Percentiles rank a stretch among this genome's conserved stretches.
Conservation (phyloP, 75 land plant genomes). For the Adiantum capillusveneris region DNA sequence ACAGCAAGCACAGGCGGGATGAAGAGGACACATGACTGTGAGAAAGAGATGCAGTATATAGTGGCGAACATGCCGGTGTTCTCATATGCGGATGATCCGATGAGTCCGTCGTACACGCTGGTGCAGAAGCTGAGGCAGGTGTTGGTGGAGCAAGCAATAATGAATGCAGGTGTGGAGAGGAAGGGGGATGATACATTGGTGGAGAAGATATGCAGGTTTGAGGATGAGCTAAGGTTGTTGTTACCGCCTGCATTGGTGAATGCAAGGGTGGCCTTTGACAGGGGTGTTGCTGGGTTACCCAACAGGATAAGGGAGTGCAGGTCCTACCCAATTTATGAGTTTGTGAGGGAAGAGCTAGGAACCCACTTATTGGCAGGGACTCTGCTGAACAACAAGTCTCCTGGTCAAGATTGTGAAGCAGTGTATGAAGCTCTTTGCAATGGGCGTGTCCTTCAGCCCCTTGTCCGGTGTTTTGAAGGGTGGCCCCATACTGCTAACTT, state of each 20-base stretch:
- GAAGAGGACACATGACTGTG: slow-evolving; percentile 39
- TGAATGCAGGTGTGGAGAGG: slow-evolving; percentile 30
- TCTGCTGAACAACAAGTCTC: slow-evolving; percentile 35
- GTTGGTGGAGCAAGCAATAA: slow-evolving; percentile 54
- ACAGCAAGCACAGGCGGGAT: too few relatives aligned
- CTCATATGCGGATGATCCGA: slow-evolving; percentile 50
- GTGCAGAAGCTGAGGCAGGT: slow-evolving; percentile 57
- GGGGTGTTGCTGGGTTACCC: slow-evolving; percentile 30
- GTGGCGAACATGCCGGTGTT: slow-evolving; percentile 51
- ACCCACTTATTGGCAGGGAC: slow-evolving; percentile 51
- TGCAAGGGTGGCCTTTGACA: slow-evolving; percentile 39
- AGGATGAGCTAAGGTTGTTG: slow-evolving; percentile 55
- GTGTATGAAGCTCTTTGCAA: slow-evolving; percentile 61
- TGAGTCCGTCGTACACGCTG: slow-evolving; percentile 41
- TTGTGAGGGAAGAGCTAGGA: slow-evolving; percentile 51
- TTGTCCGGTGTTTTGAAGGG: slow-evolving; percentile 59
- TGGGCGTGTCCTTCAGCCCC: slow-evolving; percentile 57
- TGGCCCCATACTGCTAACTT: slow-evolving; percentile 28
- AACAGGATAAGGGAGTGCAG: slow-evolving; percentile 75
- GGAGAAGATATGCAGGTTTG: slow-evolving; percentile 52
- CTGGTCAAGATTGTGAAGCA: slow-evolving; percentile 66
- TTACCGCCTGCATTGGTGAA: slow-evolving; percentile 50
- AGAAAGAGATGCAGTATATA: slow-evolving; percentile 45
- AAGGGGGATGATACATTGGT: slow-evolving; percentile 44
- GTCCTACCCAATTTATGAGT: slow-evolving; percentile 62